Base-by-base conservation (phyloP, 345 rosid genomes). In the Eucalyptus pauciflora region DNA sequence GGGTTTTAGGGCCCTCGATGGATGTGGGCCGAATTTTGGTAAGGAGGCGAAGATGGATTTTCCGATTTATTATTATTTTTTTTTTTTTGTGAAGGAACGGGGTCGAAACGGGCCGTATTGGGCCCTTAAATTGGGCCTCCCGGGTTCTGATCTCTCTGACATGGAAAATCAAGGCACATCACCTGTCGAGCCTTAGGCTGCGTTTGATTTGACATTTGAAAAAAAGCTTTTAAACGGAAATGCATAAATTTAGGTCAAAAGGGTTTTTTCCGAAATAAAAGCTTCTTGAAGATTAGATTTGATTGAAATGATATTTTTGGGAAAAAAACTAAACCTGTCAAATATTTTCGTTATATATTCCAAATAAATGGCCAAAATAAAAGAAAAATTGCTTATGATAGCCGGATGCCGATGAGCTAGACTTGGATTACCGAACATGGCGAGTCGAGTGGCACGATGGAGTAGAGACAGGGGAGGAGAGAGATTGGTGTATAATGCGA, bases 1-100 rank as follows among this genome's bases (percentile, higher is more conserved):
- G 90, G 91, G 90, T 87, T 90, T 88, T 46, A 85, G 89, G 90
- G 31, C 76, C 51, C 51, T 76, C 85, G 48, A 76, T 41, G 46
- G 29, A 25, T 10, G 48, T 76, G 85, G 85, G 46, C 81, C 41
- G 24, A 18, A 71, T 71, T 33, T 33, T 69, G 24, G 43, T 16
- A 25, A 33, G 80, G 80, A 8, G 80, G 45, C 5, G 45, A 69
- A 33, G 80, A 69, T 69, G 80, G 80, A 33, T 31, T 14, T n/a
- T 64, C 14, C 14, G 5, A 7, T 13, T 64, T n/a, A n/a, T n/a
- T n/a, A n/a, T n/a, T n/a, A n/a, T n/a, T 31, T 15, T 15, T 14
- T 60, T 60, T 29, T 13, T 9, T 56, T 8, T 24, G 11, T 64
- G 79, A 67, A 67, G 79, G 33, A 67, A 16, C 79, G 2, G 41